phyloP scores from a whole-genome alignment of 1,284 basidiomycete species.

The Pterula multifida region DNA sequence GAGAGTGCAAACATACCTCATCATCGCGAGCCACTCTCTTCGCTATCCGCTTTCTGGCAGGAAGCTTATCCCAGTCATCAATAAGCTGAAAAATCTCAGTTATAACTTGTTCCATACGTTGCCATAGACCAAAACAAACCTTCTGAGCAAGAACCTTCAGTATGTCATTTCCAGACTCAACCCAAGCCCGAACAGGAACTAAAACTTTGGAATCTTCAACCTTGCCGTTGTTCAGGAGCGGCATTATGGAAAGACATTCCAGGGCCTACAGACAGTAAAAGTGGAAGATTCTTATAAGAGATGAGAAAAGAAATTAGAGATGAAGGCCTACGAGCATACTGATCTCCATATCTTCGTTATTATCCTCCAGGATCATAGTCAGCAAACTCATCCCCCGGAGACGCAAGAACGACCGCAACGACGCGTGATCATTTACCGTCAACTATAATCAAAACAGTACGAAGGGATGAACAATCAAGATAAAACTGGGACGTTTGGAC shows the following conservation, averaged over 20 bases:
- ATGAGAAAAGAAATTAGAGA: slow-evolving; percentile 5
- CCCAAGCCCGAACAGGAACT: slow-evolving; percentile 46
- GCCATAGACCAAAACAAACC: slow-evolving; percentile 36
- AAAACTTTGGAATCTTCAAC: slow-evolving; percentile 81
- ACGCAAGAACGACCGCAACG: slow-evolving; percentile 82
- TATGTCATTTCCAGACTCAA: slow-evolving; percentile 42
- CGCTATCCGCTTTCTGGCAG: slow-evolving; percentile 77
- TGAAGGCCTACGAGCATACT: slow-evolving; percentile 43
- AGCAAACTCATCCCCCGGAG: slow-evolving; percentile 91
- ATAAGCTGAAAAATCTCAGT: slow-evolving; percentile 47
- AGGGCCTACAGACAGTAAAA: no score
- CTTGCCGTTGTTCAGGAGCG: slow-evolving; percentile 83
- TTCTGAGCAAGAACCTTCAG: slow-evolving; percentile 46
- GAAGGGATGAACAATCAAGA: slow-evolving; percentile 1
- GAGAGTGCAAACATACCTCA: slow-evolving; percentile 4
- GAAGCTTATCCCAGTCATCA: slow-evolving; percentile 64
- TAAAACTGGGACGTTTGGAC: slow-evolving; percentile 1
- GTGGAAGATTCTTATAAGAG: no score
- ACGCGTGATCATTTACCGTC: slow-evolving; percentile 77
- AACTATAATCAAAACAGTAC: no score
- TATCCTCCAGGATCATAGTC: slow-evolving; percentile 80
- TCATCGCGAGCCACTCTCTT: neutral
- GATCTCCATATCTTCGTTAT: slow-evolving; percentile 64
- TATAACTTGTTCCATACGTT: neutral
- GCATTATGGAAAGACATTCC: slow-evolving; percentile 72